Evolutionary conservation across 345 rosid species (phyloP).

Genomic region (Adansonia digitata): DNA sequence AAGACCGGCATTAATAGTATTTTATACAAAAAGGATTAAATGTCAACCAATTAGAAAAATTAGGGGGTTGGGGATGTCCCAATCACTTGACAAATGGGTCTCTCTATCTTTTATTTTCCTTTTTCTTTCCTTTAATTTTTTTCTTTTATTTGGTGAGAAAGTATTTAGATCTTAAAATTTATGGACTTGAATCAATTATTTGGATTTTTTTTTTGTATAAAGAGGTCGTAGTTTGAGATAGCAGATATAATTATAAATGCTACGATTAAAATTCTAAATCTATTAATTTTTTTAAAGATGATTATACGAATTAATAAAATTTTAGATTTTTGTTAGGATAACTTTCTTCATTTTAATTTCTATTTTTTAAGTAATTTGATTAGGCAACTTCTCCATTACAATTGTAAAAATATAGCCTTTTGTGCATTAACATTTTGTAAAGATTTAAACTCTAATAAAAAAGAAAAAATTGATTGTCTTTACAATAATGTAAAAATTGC

Average conservation of each 20-base stretch:
- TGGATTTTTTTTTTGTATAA: too few relatives aligned
- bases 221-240: too few relatives aligned
- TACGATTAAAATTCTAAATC: too few relatives aligned
- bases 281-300: too few relatives aligned
- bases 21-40: background rate
- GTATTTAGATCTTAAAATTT: too few relatives aligned
- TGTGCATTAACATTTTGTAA: background rate
- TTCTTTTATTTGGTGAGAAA: too few relatives aligned
- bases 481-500: background rate
- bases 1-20: conserved; percentile 3
- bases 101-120: background rate
- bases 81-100: background rate
- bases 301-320: too few relatives aligned
- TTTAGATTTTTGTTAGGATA: too few relatives aligned
- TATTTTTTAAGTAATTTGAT: background rate
- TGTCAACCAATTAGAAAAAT: background rate
- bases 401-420: background rate
- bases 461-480: background rate
- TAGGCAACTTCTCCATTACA: background rate
- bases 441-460: background rate
- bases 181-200: too few relatives aligned
- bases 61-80: background rate
- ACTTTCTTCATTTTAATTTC: background rate
- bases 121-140: too few relatives aligned
- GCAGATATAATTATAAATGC: too few relatives aligned